Evolutionary conservation across 2,329 filamentous ascomycete species (phyloP), one percentile per base, ranked within the genome.

Genomic region (Plectosphaerella plurivora): DNA sequence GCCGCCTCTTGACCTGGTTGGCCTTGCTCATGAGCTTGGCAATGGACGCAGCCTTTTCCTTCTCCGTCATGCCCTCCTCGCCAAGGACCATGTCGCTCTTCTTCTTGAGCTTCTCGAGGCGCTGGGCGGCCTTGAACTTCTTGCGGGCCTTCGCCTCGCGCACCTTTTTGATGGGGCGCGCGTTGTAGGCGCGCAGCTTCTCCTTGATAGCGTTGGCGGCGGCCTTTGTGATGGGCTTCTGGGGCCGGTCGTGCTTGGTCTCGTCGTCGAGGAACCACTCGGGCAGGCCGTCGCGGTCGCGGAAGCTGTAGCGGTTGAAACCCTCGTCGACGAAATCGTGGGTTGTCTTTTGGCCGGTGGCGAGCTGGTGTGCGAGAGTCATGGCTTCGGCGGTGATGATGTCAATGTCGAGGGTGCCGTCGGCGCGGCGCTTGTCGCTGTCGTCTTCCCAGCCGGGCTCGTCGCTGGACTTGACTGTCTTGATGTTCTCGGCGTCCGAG

Each of bases 331-430:
- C 75, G 5, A 96, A 75, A 60, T 97, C 90, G 51, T 87, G 72
- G 45, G 83, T 87, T 1, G 86, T 88, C 69, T 87, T 92, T 66
- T 93, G 81, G 45, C 93, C 93, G 0, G 88, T 91, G 4, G 92
- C 94, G 54, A 99, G 86, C 65, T 91, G 83, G 59, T 97, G 94
- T 1, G 94, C 95, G 15, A 99, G 80, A 1, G 93, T 95, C 94
- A 99, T 99, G 58, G 95, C 94, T 76, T 99, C 94, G 5, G 91
- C 94, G n/a, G 94, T 99, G 65, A 97, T 96, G 63, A 99, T 97
- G 68, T 97, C 91, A 71, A 99, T 96, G 66, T 97, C 92, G 41
- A 79, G 73, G 61, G 78, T 82, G 53, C 86, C 86, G 61, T 88
- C 82, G 51, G 83, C 77, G 56, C 75, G 78, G 50, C 80, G 78